A percentile compares a stretch with the other conserved stretches of the same genome.
Conservation (phyloP, 306 rosid genomes). For the Datisca glomerata region DNA sequence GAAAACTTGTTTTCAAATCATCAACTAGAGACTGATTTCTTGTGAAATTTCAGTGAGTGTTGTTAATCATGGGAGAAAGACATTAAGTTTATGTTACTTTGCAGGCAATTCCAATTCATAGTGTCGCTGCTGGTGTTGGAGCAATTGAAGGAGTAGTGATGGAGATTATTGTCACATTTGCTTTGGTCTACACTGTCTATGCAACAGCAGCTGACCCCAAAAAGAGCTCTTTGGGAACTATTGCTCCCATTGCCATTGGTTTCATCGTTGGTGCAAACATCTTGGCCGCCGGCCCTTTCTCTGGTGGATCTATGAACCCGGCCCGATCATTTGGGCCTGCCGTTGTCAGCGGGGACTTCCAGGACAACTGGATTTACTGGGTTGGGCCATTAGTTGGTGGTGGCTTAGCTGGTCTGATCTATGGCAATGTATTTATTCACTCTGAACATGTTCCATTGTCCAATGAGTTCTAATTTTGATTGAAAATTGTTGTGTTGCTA, state of each 20-base stretch:
- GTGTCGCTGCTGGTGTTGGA: conserved; percentile 47
- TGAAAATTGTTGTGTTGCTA: too few species aligned
- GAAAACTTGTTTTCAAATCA: too few species aligned
- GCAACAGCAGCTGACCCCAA: conserved; percentile 90
- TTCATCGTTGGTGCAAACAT: conserved; percentile 86
- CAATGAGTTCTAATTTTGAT: too few species aligned
- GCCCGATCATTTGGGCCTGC: conserved; percentile 96
- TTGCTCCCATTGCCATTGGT: conserved; percentile 88
- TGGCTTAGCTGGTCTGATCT: conserved; percentile 62
- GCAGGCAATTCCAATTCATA: conserved; percentile 73
- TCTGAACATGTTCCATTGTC: too few species aligned
- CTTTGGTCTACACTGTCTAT: conserved; percentile 72
- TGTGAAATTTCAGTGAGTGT: too few species aligned
- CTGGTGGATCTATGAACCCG: conserved; percentile 92
- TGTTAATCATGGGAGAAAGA: too few species aligned
- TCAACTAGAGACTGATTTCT: too few species aligned
- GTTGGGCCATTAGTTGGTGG: conserved; percentile 86
- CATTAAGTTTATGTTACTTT: too few species aligned
- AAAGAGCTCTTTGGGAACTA: conserved; percentile 55
- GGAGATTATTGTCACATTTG: conserved; percentile 56
- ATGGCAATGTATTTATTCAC: conserved; percentile 56
- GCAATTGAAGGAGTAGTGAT: conserved; percentile 46
- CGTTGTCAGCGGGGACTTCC: conserved; percentile 45
- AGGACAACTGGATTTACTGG: conserved; percentile 73
- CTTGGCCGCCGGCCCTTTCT: conserved; percentile 77